These are phyloP conservation scores for Podaxis sp. DNA, from an alignment of 768 basidiomycete genomes.

Conservation along the genomic window DNA sequence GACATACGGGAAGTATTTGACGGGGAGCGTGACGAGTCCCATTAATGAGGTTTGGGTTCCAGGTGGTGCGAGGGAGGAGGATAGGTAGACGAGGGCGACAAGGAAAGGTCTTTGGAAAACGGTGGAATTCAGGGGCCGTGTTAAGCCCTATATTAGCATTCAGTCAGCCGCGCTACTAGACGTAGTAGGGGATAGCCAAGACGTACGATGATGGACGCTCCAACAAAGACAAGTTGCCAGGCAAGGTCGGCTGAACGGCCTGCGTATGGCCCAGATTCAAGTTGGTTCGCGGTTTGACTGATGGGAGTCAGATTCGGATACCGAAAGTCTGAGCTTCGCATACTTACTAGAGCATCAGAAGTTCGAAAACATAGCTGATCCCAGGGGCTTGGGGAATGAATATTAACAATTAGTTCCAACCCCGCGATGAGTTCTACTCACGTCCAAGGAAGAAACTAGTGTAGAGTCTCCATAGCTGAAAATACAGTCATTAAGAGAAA, in stretches of 20 bases:
- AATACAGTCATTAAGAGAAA: not conserved
- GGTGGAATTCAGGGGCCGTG: slow-evolving; percentile 53
- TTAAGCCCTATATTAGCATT: slow-evolving; percentile 30
- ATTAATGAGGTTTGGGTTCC: slow-evolving; percentile 70
- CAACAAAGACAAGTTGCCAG: slow-evolving; percentile 63
- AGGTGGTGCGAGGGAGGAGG: slow-evolving; percentile 59
- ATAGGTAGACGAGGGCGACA: slow-evolving; percentile 64
- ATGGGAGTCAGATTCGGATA: not conserved
- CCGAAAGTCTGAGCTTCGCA: not conserved
- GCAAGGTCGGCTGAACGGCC: slow-evolving; percentile 69
- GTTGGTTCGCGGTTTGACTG: slow-evolving; percentile 60
- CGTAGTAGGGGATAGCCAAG: not conserved
- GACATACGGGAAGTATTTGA: slow-evolving; percentile 69
- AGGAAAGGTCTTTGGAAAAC: slow-evolving; percentile 65
- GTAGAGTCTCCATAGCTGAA: slow-evolving; percentile 67
- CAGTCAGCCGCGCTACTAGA: not conserved
- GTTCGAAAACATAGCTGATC: slow-evolving; percentile 40
- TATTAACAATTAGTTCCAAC: not conserved
- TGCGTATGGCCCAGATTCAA: slow-evolving; percentile 59
- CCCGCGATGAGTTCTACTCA: not conserved
- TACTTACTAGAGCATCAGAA: slow-evolving; percentile 66
- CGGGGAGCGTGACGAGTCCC: slow-evolving; percentile 72
- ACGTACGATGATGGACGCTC: slow-evolving; percentile 57
- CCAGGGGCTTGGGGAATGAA: slow-evolving; percentile 3
- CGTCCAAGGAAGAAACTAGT: slow-evolving; percentile 72